Evolutionary conservation across 1,139 yeast species (phyloP).

Genomic region (Candida neerlandica): DNA sequence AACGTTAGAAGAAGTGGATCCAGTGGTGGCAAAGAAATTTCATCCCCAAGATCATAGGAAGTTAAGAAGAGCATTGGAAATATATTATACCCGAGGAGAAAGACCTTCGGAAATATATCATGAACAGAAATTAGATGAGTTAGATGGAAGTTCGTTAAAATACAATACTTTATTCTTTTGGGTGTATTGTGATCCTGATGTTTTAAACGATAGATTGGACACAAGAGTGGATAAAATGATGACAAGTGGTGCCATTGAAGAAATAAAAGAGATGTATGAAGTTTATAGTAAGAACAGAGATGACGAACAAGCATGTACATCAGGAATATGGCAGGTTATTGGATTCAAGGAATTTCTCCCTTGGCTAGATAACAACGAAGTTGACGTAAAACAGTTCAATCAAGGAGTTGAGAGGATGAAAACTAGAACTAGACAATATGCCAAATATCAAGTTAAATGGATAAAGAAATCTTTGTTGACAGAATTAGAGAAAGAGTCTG

Average conservation of each 20-base stretch:
- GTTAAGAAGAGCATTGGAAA: constrained; percentile 77
- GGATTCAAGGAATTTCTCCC: constrained; percentile 94
- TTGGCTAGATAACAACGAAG: constrained; percentile 48
- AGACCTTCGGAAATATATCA: constrained; percentile 72
- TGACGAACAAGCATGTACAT: constrained; percentile 45
- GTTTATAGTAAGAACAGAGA: constrained; percentile 29
- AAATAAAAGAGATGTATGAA: constrained; percentile 59
- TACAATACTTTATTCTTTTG: constrained; percentile 77
- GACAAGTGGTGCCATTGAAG: constrained; percentile 64
- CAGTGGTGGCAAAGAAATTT: constrained; percentile 73
- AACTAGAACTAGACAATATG: constrained; percentile 80
- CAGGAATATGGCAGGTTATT: constrained; percentile 93
- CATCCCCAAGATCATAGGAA: constrained; percentile 91
- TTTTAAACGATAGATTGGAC: constrained; percentile 67
- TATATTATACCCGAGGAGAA: constrained; percentile 66
- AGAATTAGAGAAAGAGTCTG: constrained; percentile 55
- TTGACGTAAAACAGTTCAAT: constrained; percentile 27
- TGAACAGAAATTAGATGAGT: constrained; percentile 54
- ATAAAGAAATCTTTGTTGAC: constrained; percentile 70
- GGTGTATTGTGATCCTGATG: constrained; percentile 73
- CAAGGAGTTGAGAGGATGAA: constrained; percentile 77
- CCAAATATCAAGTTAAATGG: constrained; percentile 93
- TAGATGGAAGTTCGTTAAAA: constrained; percentile 51
- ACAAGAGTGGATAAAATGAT: constrained; percentile 84
- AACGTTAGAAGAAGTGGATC: constrained; percentile 59